Percentiles rank a stretch among this genome's conserved stretches.
phyloP scores from a whole-genome alignment of 202 grass and related monocot genomes.

The Digitaria exilis region DNA sequence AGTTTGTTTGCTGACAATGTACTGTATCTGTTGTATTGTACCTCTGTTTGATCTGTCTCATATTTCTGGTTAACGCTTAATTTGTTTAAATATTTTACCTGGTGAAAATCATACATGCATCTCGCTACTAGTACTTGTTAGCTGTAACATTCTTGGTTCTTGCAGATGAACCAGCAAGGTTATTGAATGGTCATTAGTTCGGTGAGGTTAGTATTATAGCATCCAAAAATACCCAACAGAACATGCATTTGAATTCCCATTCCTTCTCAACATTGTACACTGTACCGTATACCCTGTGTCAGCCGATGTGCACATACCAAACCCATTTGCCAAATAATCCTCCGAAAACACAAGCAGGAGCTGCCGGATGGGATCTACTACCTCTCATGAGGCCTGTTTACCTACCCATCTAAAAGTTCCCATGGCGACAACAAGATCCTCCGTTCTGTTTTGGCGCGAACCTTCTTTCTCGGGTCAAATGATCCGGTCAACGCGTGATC shows the following conservation, averaged over 20 bases:
- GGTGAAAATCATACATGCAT: background rate
- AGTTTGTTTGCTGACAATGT: background rate
- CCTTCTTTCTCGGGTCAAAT: background rate
- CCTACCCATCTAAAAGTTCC: slow-evolving; percentile 23
- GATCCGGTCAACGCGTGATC: background rate
- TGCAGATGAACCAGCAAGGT: background rate
- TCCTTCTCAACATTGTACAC: slow-evolving; percentile 36
- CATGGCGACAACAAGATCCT: background rate
- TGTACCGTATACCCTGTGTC: background rate
- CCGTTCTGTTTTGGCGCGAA: background rate
- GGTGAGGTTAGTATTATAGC: background rate
- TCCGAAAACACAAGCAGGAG: slow-evolving; percentile 33
- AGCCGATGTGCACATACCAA: background rate
- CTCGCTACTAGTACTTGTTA: background rate
- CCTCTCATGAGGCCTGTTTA: background rate
- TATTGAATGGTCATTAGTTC: background rate
- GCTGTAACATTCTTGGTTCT: background rate
- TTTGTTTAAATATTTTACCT: background rate
- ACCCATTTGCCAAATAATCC: background rate
- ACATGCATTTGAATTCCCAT: background rate
- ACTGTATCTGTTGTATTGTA: background rate
- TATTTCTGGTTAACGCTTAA: background rate
- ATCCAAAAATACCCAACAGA: background rate
- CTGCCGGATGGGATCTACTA: background rate
- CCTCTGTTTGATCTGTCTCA: background rate